Evolutionary conservation across 306 rosid genomes (phyloP).

Genomic region (Prunus kanzakura): DNA sequence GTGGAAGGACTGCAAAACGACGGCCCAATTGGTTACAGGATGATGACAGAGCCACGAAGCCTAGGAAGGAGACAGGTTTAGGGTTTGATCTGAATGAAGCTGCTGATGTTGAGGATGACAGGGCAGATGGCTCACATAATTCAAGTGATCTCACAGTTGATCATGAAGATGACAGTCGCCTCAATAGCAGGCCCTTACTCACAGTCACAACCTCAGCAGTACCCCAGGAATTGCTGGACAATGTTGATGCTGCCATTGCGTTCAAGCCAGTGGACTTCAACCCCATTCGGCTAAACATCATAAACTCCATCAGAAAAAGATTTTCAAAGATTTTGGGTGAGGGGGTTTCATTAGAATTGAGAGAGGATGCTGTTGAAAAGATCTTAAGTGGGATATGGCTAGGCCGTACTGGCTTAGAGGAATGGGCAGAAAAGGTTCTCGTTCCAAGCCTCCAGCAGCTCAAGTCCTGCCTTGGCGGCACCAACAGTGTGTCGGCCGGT

Average conservation of each 20-base stretch:
- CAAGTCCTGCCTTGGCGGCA: conserved; percentile 33
- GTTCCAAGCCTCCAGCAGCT: conserved; percentile 73
- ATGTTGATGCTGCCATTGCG: conserved; percentile 65
- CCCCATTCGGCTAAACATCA: conserved; percentile 45
- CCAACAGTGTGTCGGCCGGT: background rate
- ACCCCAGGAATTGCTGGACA: conserved; percentile 57
- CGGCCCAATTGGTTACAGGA: conserved; percentile 56
- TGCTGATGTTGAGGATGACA: conserved; percentile 60
- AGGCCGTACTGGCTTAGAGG: conserved; percentile 63
- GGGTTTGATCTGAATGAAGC: conserved; percentile 84
- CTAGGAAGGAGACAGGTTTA: conserved; percentile 48
- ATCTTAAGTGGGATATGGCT: conserved; percentile 78
- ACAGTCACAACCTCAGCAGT: conserved; percentile 18
- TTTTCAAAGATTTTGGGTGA: conserved; percentile 58
- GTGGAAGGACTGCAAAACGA: conserved; percentile 61
- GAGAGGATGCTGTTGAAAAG: conserved; percentile 74
- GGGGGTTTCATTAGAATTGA: conserved; percentile 57
- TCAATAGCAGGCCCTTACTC: conserved; percentile 28
- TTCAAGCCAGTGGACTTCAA: conserved; percentile 72
- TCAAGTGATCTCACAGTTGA: conserved; percentile 88
- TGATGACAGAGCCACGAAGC: conserved; percentile 59
- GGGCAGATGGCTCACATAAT: conserved; percentile 76
- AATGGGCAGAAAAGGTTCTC: conserved; percentile 71
- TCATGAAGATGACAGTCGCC: conserved; percentile 57
- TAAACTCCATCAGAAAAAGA: conserved; percentile 38